Base-by-base conservation (phyloP, 768 basidiomycete genomes). In the Lactarius vividus region DNA sequence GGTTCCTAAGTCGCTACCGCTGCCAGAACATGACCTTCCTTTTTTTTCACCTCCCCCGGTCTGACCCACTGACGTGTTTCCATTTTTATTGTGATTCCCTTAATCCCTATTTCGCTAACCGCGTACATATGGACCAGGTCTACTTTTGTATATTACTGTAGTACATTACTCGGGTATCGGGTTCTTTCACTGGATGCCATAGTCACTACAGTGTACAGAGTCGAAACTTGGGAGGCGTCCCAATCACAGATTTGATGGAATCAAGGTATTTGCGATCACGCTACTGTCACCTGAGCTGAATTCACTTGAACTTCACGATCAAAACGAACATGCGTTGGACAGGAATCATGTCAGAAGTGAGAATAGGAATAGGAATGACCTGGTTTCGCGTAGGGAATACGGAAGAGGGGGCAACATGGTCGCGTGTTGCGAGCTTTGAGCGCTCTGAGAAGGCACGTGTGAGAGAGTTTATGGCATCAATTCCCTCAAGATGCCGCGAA, bases 1-100 rank as follows among this genome's bases (percentile, higher is more conserved):
- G 74, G 78, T 65, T 29, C 20, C 8, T 46, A 35, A 49, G 29
- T 44, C n/a, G 42, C 29, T 49, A 23, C 6, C 13, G 31, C 5
- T 60, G 59, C 29, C 20, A n/a, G 29, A 6, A 31, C 8, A 15
- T 40, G 15, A 49, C 35, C 23, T 44, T 18, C 2, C 58, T n/a
- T 37, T 35, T 11, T 28, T 26, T 44, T 40, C 1, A 23, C 28
- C 20, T 28, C 28, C 37, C 37, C 3, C 10, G 4, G 26, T 52
- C 33, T 52, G 46, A 58, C 49, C 10, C 20, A 37, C 52, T 11
- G 18, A 18, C 23, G 39, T 59, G 28, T 64, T 33, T 40, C 20
- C 16, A 28, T 40, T 35, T 13, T 49, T 49, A 11, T 49, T 44
- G 26, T 49, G 33, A 29, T 55, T 35, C 4, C 23, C 11, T 40